Evolutionary conservation across 768 basidiomycete genomes (phyloP).

Genomic region (Exidia glandulosa): DNA sequence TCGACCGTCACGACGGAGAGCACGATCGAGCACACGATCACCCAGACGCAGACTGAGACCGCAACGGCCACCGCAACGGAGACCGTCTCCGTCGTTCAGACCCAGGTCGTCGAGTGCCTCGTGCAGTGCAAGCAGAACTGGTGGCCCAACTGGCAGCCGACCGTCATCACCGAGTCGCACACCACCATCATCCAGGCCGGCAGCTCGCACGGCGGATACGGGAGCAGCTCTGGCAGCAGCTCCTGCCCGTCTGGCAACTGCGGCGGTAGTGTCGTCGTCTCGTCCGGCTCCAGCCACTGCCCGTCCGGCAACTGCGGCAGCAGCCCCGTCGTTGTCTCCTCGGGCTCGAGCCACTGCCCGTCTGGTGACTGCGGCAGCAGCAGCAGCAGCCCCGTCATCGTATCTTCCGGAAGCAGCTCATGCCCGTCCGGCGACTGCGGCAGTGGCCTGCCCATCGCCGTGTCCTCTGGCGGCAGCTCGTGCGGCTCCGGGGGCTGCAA

Average conservation of each 20-base stretch:
- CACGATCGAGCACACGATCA: constrained; percentile 35
- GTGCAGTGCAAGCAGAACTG: constrained; percentile 48
- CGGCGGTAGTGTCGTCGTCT: background rate
- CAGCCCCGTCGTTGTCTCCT: background rate
- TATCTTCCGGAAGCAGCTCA: background rate
- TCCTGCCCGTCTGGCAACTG: background rate
- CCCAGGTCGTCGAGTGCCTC: constrained; percentile 13
- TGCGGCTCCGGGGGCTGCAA: background rate
- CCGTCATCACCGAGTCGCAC: background rate
- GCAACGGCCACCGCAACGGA: constrained; percentile 29
- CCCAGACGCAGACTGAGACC: constrained; percentile 21
- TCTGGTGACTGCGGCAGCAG: background rate
- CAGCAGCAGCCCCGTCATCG: background rate
- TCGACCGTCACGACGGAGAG: constrained; percentile 37
- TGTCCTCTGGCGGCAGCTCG: background rate
- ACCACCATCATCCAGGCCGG: background rate
- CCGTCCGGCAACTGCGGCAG: background rate
- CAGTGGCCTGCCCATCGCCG: background rate
- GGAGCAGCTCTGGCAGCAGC: background rate
- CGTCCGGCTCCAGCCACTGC: background rate
- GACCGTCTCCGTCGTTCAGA: constrained; percentile 33
- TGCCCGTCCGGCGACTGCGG: too few species aligned
- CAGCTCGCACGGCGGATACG: background rate
- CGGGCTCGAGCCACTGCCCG: background rate
- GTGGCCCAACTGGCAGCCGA: constrained; percentile 16